Base-by-base conservation (phyloP, 2,329 filamentous ascomycete species). In the Pseudocercospora ulei region DNA sequence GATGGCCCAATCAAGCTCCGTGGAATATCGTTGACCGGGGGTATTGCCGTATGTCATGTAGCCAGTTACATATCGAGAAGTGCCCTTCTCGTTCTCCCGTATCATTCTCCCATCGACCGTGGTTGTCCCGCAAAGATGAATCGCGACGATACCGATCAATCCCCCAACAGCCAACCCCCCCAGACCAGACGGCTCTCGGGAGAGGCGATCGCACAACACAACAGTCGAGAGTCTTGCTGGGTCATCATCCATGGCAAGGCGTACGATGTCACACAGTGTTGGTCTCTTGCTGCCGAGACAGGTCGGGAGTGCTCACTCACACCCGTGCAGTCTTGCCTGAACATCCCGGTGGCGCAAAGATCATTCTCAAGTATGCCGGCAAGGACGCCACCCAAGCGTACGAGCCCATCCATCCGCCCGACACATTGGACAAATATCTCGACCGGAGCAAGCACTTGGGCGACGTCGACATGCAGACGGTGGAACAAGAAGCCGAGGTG, bases 321-420 rank as follows among this genome's bases (percentile, higher is more conserved):
- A 16, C 11, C 19, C 4, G 8, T 18, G 9, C 35, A 52, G 47
- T 54, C 47, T 41, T 53, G 11, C 51, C 51, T 14, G 52, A 93
- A 62, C 86, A 94, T 57, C 87, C 87, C 14, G 87, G 87, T 45
- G 87, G 84, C 23, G 72, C 78, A 50, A 90, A 88, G 59, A 92
- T 96, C 61, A 96, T 98, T 56, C 73, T 98, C 49, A 94, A 94
- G 67, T 94, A 95, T 65, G 87, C 87, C 18, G 86, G 87, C 54
- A 92, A 88, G 70, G 87, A 95, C 69, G 86, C 86, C 24, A 92
- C 86, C 22, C 82, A 87, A 60, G 85, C 85, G 57, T 95, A 83
- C 63, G 85, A 92, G 31, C 86, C 86, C 22, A 90, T 95, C 49
- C 77, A 81, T 61, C 87, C 87, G 2, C 83, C 82, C 8, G 87